phyloP scores from a whole-genome alignment of 352 stramenopile genomes.

The Phytophthora pistaciae region DNA sequence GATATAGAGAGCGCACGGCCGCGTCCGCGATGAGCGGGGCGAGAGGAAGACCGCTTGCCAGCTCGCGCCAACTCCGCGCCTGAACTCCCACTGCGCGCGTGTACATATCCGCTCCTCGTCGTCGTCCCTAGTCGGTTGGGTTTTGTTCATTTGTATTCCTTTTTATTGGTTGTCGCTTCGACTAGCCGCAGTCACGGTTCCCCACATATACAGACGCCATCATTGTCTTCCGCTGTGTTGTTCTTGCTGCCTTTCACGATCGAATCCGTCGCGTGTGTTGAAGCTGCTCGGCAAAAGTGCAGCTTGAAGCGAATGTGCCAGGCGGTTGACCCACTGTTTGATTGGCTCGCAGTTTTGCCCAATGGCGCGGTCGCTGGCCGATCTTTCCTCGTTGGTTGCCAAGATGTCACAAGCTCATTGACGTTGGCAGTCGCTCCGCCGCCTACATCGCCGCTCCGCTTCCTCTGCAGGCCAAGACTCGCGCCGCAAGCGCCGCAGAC shows the following conservation, averaged over 20 bases:
- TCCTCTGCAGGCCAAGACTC: not conserved
- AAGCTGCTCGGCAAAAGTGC: not conserved
- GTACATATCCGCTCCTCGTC: conserved; percentile 21
- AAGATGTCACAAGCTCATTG: conserved; percentile 37
- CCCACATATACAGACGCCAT: conserved; percentile 34
- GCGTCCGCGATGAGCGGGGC: conserved; percentile 17
- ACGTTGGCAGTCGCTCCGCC: conserved; percentile 17
- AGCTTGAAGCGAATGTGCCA: not conserved
- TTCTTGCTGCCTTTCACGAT: conserved; percentile 15
- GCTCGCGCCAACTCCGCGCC: not conserved
- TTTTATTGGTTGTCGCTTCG: conserved; percentile 43
- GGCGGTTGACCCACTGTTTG: conserved; percentile 1
- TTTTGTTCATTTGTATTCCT: conserved; percentile 50
- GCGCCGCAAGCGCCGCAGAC: conserved; percentile 8
- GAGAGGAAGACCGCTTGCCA: conserved; percentile 3
- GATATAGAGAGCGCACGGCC: conserved; percentile 27
- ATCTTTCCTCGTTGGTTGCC: conserved; percentile 46
- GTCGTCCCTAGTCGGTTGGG: conserved; percentile 26
- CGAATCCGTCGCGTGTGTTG: not conserved
- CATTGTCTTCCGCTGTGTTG: conserved; percentile 16
- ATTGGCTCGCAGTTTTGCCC: conserved; percentile 22
- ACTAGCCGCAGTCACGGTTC: conserved; percentile 30
- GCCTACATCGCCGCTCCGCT: not conserved
- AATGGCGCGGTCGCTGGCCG: conserved; percentile 12
- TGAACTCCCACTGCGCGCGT: conserved; percentile 7